Percentiles rank a stretch among this genome's conserved stretches.
phyloP scores from a whole-genome alignment of 495 filamentous ascomycete species.

The Podospora didyma region DNA sequence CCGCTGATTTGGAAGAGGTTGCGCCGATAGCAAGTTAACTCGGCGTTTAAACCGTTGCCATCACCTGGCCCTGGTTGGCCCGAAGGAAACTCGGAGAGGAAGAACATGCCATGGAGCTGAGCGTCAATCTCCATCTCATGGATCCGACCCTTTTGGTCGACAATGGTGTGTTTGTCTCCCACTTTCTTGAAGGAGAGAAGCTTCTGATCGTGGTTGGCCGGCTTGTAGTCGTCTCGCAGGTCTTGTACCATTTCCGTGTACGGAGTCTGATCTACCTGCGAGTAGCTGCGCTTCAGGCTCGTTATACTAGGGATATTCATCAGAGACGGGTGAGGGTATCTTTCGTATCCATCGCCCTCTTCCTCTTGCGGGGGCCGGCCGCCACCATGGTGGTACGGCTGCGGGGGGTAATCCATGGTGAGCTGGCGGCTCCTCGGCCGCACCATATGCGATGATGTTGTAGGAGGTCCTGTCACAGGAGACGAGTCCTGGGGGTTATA shows the following conservation, averaged over 20 bases:
- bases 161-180: conserved; percentile 53
- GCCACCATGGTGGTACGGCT: conserved; percentile 36
- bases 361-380: conserved; percentile 40
- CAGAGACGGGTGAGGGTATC: conserved; percentile 42
- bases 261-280: conserved; percentile 39
- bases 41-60: conserved; percentile 61
- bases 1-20: conserved; percentile 93
- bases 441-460: conserved; percentile 38
- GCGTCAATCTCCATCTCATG: conserved; percentile 63
- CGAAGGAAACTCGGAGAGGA: conserved; percentile 81
- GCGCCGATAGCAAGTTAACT: conserved; percentile 89
- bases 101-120: conserved; percentile 95
- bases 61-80: conserved; percentile 45
- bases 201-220: conserved; percentile 53
- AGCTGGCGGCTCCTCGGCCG: conserved; percentile 39
- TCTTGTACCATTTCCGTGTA: conserved; percentile 53
- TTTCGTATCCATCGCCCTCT: conserved; percentile 42
- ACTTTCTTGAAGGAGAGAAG: conserved; percentile 50
- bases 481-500: conserved; percentile 41
- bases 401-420: conserved; percentile 28
- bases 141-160: conserved; percentile 51
- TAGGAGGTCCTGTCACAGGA: conserved; percentile 32
- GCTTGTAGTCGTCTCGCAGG: conserved; percentile 51
- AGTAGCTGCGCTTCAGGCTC: conserved; percentile 49
- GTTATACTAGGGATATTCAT: conserved; percentile 51